Evolutionary conservation across 2,329 filamentous ascomycete species (phyloP), one percentile per base, ranked within the genome.

Genomic region (Calonectria fujianensis): DNA sequence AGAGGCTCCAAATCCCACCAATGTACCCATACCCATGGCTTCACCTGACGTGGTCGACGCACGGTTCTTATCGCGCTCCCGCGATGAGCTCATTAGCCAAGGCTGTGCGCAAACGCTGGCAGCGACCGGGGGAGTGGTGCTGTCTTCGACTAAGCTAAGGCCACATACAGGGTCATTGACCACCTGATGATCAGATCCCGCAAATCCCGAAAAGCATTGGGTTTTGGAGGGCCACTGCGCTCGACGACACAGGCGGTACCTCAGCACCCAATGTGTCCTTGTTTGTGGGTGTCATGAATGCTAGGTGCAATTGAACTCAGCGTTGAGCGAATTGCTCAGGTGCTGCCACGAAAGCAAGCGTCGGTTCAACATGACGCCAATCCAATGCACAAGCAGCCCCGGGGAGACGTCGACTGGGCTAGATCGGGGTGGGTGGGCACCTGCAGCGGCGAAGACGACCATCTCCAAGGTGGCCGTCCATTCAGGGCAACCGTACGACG

Each of bases 331-430:
- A 80, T 82, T 82, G 78, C 79, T 83, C 80, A 84, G 82, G 78
- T 76, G 78, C 74, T 85, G 85, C 85, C 85, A 86, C 84, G 84
- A 86, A 80, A 81, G 83, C 83, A 82, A 83, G 80, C 79, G 78
- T 80, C 78, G 73, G 57, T 76, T 80, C 76, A 73, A 80, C 79
- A 78, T 79, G 76, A 81, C 80, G 80, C 76, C 78, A 76, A 79
- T 50, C 75, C 74, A 75, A 78, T 79, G 74, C 76, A 79, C 78
- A 75, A 75, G 76, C 74, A 79, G 70, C 74, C 72, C 70, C 52
- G 72, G 72, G 69, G 75, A 69, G 75, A 67, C 72, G 72, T 73
- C 77, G 69, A 80, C 75, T 76, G 78, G 78, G 72, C 77, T 77
- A 80, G 79, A 80, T 77, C 78, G 74, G 75, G 74, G 79, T 73